Evolutionary conservation across 2,329 filamentous ascomycete species (phyloP).

Genomic region (Incumbomyces lentus): DNA sequence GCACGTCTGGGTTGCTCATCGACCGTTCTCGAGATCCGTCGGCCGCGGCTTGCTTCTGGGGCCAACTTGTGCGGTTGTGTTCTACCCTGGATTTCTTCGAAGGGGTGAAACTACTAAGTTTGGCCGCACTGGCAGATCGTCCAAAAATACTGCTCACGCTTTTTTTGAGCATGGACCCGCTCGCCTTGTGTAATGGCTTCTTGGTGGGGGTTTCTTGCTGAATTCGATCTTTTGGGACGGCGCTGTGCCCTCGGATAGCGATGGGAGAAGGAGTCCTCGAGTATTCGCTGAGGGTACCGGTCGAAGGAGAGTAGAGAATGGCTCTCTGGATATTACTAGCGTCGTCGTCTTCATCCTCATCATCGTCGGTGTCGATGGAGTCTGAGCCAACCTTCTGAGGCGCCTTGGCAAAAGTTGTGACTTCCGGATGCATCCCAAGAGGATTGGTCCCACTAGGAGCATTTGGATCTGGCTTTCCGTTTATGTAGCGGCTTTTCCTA

Average conservation of each 20-base stretch:
- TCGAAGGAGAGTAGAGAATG: conserved; percentile 19
- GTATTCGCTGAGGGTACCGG: conserved; percentile 18
- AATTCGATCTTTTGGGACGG: background rate
- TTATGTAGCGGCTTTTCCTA: conserved; percentile 12
- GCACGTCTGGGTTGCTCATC: conserved; percentile 3
- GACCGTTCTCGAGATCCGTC: background rate
- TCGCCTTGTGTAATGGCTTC: conserved; percentile 2
- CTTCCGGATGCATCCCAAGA: conserved; percentile 15
- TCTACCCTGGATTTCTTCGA: conserved; percentile 1
- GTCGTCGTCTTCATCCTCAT: conserved; percentile 12
- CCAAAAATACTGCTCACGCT: conserved; percentile 5
- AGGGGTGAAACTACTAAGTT: background rate
- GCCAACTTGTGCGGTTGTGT: background rate
- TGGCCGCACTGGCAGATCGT: conserved; percentile 2
- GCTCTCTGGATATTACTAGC: conserved; percentile 13
- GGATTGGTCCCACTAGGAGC: conserved; percentile 13
- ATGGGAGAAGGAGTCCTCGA: conserved; percentile 14
- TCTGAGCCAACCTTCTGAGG: background rate
- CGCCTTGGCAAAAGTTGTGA: conserved; percentile 9
- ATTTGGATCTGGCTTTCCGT: conserved; percentile 5
- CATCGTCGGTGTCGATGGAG: background rate
- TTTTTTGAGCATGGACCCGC: conserved; percentile 3
- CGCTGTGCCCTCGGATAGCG: background rate
- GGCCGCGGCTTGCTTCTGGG: background rate
- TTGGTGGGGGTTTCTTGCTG: conserved; percentile 10